phyloP scores from a whole-genome alignment of 371 early-diverging fungal genomes.

The Mortierella sp. region DNA sequence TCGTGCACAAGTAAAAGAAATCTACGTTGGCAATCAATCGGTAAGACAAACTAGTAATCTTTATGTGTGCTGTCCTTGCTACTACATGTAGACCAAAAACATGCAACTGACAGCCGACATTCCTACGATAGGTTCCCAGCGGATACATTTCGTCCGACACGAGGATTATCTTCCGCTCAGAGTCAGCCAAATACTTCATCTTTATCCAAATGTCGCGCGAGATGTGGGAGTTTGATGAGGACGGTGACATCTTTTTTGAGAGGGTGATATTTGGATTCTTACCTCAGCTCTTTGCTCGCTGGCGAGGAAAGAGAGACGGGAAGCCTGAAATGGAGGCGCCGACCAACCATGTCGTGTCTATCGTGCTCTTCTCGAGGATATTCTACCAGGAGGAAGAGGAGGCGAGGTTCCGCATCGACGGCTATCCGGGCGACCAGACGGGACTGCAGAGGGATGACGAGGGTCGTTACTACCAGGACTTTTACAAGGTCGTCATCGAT shows the following conservation, averaged over 20 bases:
- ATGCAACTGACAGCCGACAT: neutral
- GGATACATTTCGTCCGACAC: constrained; percentile 88
- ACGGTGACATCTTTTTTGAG: constrained; percentile 94
- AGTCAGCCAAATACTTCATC: constrained; percentile 93
- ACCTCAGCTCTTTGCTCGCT: constrained; percentile 89
- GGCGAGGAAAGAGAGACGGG: constrained; percentile 73
- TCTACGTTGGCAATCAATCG: constrained; percentile 73
- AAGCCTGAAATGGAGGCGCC: constrained; percentile 62
- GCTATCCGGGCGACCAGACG: constrained; percentile 59
- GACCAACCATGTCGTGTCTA: constrained; percentile 96
- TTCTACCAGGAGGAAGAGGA: constrained; percentile 75
- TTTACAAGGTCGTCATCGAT: constrained; percentile 94
- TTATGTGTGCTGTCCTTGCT: neutral
- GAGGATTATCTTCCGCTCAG: constrained; percentile 92
- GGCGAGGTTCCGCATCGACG: constrained; percentile 63
- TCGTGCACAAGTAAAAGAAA: constrained; percentile 88
- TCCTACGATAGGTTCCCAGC: constrained; percentile 62
- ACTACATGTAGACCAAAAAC: too few species aligned
- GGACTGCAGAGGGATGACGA: constrained; percentile 60
- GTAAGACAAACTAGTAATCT: constrained; percentile 50
- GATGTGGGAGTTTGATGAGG: constrained; percentile 98
- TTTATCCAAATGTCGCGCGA: constrained; percentile 96
- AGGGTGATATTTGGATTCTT: constrained; percentile 92
- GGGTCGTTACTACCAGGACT: constrained; percentile 86
- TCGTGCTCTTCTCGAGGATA: constrained; percentile 93